Evolutionary conservation across 306 rosid species (phyloP).

Genomic region (Cucurbita argyrosperma): DNA sequence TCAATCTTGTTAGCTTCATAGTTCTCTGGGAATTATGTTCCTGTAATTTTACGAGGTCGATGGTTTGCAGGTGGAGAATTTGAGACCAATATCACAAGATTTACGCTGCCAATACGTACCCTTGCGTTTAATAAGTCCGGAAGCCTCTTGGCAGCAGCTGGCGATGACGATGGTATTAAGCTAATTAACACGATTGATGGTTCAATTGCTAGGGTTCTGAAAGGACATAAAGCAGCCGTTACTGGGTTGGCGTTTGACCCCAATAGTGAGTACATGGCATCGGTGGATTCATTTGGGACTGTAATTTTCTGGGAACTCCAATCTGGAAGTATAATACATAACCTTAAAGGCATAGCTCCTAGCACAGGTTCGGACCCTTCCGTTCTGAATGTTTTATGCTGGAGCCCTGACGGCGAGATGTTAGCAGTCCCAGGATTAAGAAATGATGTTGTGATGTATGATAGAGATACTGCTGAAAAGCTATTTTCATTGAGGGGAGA

Average conservation of each 20-base stretch:
- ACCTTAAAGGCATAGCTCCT: conserved; percentile 70
- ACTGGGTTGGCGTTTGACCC: conserved; percentile 83
- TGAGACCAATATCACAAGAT: conserved; percentile 85
- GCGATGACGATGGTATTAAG: conserved; percentile 91
- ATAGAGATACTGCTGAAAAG: conserved; percentile 86
- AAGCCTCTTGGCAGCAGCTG: conserved; percentile 84
- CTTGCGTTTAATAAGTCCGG: conserved; percentile 80
- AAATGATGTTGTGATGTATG: conserved; percentile 85
- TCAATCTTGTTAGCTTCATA: neutral
- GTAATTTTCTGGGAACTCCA: conserved; percentile 76
- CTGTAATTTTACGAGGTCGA: neutral
- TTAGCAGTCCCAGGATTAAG: conserved; percentile 74
- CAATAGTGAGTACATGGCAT: conserved; percentile 71
- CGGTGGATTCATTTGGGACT: conserved; percentile 71
- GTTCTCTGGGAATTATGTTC: neutral
- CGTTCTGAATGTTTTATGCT: conserved; percentile 54
- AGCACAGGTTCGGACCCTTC: conserved; percentile 49
- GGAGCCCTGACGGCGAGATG: conserved; percentile 93
- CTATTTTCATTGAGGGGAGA: conserved; percentile 73
- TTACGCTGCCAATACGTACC: conserved; percentile 78
- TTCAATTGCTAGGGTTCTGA: conserved; percentile 82
- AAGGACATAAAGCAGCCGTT: conserved; percentile 75
- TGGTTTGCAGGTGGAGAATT: conserved; percentile 64
- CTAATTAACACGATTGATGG: conserved; percentile 87
- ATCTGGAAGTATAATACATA: conserved; percentile 53